Evolutionary conservation across 768 basidiomycete genomes (phyloP).

Genomic region (Rhizopogon vesiculosus): DNA sequence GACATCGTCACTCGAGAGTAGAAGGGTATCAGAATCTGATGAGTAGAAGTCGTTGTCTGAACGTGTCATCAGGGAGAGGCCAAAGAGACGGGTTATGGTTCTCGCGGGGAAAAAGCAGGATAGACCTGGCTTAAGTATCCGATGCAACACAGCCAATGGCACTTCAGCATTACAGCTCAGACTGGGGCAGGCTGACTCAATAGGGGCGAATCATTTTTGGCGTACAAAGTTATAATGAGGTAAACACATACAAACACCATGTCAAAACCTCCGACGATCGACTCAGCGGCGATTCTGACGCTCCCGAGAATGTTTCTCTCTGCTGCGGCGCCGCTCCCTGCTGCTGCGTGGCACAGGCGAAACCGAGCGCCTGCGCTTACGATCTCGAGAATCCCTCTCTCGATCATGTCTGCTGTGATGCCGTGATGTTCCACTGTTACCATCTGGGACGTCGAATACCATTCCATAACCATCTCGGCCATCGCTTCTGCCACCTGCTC

Average conservation of each 20-base stretch:
- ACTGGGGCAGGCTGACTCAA: neutral
- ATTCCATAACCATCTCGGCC: slow-evolving; percentile 53
- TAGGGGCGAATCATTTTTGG: neutral
- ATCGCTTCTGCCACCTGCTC: slow-evolving; percentile 30
- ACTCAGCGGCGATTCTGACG: slow-evolving; percentile 20
- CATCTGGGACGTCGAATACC: slow-evolving; percentile 77
- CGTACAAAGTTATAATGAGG: neutral
- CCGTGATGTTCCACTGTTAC: slow-evolving; percentile 21
- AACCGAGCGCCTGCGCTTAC: slow-evolving; percentile 19
- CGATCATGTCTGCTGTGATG: slow-evolving; percentile 48
- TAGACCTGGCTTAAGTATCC: neutral
- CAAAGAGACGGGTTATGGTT: slow-evolving; percentile 8
- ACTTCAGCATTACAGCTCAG: neutral
- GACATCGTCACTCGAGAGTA: slow-evolving; percentile 39
- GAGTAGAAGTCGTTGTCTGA: slow-evolving; percentile 34
- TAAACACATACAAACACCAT: slow-evolving; percentile 18
- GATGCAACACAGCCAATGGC: no score
- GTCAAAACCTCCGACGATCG: slow-evolving; percentile 14
- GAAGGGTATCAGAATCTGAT: slow-evolving; percentile 48
- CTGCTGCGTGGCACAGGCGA: slow-evolving; percentile 19
- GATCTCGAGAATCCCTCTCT: slow-evolving; percentile 19
- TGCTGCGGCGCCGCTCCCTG: slow-evolving; percentile 20
- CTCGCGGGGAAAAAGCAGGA: neutral
- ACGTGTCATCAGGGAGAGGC: slow-evolving; percentile 21
- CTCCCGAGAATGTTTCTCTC: slow-evolving; percentile 35